phyloP scores from a whole-genome alignment of 768 basidiomycete species.

The Lentinula lateritia region DNA sequence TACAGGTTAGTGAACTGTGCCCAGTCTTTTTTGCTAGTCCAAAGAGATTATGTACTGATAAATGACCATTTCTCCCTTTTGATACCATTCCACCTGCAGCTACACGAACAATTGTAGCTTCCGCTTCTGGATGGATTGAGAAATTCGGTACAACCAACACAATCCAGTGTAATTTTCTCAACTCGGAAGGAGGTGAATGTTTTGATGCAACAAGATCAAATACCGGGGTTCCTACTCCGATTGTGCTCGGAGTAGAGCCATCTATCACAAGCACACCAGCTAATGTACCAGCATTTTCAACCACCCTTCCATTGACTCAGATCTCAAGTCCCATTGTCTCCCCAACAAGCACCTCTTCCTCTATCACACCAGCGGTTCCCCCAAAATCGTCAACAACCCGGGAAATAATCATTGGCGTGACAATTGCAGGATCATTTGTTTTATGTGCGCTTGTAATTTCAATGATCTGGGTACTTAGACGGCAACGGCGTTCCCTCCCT shows the following conservation, averaged over 20 bases:
- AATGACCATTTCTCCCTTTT: too few relatives aligned
- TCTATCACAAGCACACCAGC: neutral
- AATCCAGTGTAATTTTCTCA: neutral
- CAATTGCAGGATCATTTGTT: neutral
- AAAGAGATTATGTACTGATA: too few relatives aligned
- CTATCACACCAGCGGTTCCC: neutral
- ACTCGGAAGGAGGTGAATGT: neutral
- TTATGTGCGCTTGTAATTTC: neutral
- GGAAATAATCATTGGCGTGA: neutral
- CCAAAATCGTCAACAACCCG: neutral
- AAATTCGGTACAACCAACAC: neutral
- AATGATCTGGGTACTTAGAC: neutral
- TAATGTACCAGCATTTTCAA: neutral
- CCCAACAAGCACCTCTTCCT: neutral
- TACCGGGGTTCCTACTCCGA: neutral
- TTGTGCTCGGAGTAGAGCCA: neutral
- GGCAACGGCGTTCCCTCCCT: neutral
- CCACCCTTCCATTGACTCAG: neutral
- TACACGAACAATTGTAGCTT: neutral
- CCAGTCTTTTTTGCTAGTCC: too few relatives aligned
- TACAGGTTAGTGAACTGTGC: neutral
- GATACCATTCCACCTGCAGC: neutral
- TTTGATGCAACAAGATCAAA: neutral
- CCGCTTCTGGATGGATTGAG: conserved; percentile 1
- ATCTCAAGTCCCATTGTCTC: neutral